A percentile compares a stretch with the other conserved stretches of the same genome.
Evolutionary conservation across 1,139 yeast genomes (phyloP).

Genomic region (Lodderomyces beijingensis): DNA sequence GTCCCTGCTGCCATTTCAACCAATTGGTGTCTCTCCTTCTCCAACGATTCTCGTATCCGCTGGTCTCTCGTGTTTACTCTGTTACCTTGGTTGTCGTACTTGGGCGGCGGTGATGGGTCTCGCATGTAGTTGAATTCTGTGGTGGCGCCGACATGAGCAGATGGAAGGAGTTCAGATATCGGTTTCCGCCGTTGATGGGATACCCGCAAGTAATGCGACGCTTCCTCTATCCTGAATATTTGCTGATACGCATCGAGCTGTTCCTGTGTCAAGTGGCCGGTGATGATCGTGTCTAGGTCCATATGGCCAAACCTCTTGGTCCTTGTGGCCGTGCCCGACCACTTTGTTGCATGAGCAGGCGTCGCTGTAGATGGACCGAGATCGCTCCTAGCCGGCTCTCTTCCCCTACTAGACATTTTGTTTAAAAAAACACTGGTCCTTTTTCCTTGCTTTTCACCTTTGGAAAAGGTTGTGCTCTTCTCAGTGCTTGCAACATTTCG

Average conservation of each 20-base stretch:
- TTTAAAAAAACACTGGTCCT: too few species aligned
- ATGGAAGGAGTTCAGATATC: conserved; percentile 33
- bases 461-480: too few species aligned
- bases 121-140: conserved; percentile 30
- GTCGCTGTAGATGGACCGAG: too few species aligned
- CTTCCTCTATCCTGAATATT: conserved; percentile 74
- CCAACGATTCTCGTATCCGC: conserved; percentile 57
- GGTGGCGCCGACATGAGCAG: conserved; percentile 21
- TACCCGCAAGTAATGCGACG: conserved; percentile 41
- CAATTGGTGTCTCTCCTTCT: conserved; percentile 73
- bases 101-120: conserved; percentile 92
- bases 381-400: too few species aligned
- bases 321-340: conserved; percentile 42
- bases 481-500: too few species aligned
- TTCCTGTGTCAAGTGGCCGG: conserved; percentile 69
- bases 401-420: too few species aligned
- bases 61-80: conserved; percentile 81
- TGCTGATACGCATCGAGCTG: conserved; percentile 81
- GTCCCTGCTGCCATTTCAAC: conserved; percentile 69
- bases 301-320: conserved; percentile 26
- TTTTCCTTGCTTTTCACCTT: too few species aligned
- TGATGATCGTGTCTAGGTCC: conserved; percentile 37
- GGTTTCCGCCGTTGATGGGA: conserved; percentile 52
- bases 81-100: conserved; percentile 76
- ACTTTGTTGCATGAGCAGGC: conserved; percentile 32